Evolutionary conservation across 1,139 yeast genomes (phyloP), one percentile per base, ranked within the genome.

Genomic region (Debaryomyces nepalensis): DNA sequence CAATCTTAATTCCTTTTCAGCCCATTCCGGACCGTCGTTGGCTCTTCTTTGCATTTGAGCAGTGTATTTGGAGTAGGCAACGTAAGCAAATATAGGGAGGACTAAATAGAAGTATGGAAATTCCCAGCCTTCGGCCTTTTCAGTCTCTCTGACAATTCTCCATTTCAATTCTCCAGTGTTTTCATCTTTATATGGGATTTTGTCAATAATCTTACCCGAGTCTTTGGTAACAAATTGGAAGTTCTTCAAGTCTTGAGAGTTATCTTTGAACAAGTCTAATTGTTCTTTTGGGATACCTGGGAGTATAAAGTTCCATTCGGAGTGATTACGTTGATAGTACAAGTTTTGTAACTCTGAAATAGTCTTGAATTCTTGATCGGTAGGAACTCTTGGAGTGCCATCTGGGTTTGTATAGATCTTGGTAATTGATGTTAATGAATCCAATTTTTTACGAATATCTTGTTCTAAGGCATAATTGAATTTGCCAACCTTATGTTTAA

Each of bases 61-160:
- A 39, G 76, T 71, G 60, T 73, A 73, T 59, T 73, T 73, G 48
- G 75, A 61, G 57, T 73, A 73, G 39, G 68, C 65, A 34, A 73
- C 63, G 49, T 69, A 73, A 37, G 64, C 59, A 50, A 73, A 71
- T 33, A 72, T 63, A 20, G 87, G 88, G 44, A 95, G 91, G 32
- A 87, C 82, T 59, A 85, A 80, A 52, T 83, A 77, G 61, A 78
- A 84, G 67, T 84, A 86, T 47, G 88, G 75, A 51, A 74, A 73
- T 61, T 88, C 96, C 96, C 96, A 87, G 38, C 95, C 95, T 70
- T 87, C 96, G 31, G 77, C 77, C 61, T 82, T 82, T 55, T 80
- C 82, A 45, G 84, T 79, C 58, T 82, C 90, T 52, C 95, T 77
- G 37, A 88, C 82, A 48, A 87, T 70, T 57, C 82, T 80, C 95